phyloP scores from a whole-genome alignment of 2,329 filamentous ascomycete genomes.

The Neonectria sp. region DNA sequence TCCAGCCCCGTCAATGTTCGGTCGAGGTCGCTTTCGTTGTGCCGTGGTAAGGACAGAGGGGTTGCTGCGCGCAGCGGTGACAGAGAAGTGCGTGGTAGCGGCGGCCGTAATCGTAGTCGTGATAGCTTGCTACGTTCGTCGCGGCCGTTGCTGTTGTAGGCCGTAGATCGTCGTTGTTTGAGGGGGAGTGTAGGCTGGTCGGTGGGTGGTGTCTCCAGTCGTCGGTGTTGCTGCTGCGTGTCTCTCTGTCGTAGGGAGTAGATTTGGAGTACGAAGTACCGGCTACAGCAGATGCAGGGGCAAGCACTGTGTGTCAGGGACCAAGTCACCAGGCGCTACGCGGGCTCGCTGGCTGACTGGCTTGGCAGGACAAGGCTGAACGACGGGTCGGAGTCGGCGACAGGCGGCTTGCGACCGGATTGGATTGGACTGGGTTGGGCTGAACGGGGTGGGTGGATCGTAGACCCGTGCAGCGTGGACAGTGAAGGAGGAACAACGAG shows the following conservation, averaged over 20 bases:
- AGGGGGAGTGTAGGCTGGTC: conserved; percentile 21
- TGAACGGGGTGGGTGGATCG: conserved; percentile 13
- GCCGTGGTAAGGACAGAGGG: conserved; percentile 23
- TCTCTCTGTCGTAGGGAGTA: conserved; percentile 44
- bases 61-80: conserved; percentile 26
- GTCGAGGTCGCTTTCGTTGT: conserved; percentile 23
- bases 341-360: conserved; percentile 31
- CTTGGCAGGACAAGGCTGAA: conserved; percentile 35
- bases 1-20: conserved; percentile 42
- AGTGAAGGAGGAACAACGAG: conserved; percentile 17
- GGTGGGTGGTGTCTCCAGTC: conserved; percentile 12
- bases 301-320: conserved; percentile 35
- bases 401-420: conserved; percentile 24
- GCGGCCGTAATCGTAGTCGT: conserved; percentile 29
- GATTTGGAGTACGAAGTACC: conserved; percentile 41
- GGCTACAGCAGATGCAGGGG: conserved; percentile 46
- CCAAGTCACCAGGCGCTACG: conserved; percentile 23
- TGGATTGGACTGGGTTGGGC: conserved; percentile 25
- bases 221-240: conserved; percentile 42
- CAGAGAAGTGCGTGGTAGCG: conserved; percentile 27
- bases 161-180: conserved; percentile 33
- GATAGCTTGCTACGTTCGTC: conserved; percentile 22
- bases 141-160: conserved; percentile 13
- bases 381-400: conserved; percentile 22
- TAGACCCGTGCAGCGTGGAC: conserved; percentile 17